Evolutionary conservation across 2,329 filamentous ascomycete genomes (phyloP), one percentile per base, ranked within the genome.

Genomic region (Alternaria solani): DNA sequence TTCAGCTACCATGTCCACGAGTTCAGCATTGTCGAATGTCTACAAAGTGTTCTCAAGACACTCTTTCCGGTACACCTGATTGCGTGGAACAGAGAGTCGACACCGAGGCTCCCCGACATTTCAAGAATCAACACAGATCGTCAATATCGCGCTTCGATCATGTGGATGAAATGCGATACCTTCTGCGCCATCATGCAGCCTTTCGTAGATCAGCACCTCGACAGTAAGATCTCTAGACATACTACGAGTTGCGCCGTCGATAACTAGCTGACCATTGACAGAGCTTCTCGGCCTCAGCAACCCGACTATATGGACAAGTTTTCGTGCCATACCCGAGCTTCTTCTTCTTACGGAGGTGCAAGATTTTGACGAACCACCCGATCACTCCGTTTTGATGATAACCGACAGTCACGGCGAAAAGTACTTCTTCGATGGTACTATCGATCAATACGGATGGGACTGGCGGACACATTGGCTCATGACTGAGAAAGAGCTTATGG

Each of bases 391-490:
- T 25, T 23, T 47, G 11, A 1, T 20, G 30, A 7, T 55, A 20
- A 38, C 5, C 8, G 42, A 55, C 16, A 30, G 12, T 20, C 38
- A 55, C 42, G n/a, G 23, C n/a, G 36, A 9, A 9, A 23, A 55
- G 9, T 11, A 46, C 30, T 20, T 47, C 5, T 47, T 55, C 6
- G 52, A 55, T 16, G 42, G 42, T 41, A 55, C 41, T 18, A 28
- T 28, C 18, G 42, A 55, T 11, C 52, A 54, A 38, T 55, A 28
- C 32, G 52, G 30, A 32, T n/a, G 41, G 16, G 3, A 46, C 7
- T 55, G 52, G 52, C n/a, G 14, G 32, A 55, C 23, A 14, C 30
- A 47, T 39, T 55, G 42, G 42, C 42, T 55, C 11, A 34, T 55
- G 52, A 25, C 52, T 20, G 16, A 14, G 32, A n/a, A 28, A 6